Conservation (phyloP, 2,329 filamentous ascomycete species). For the Aspergillus melleus region DNA sequence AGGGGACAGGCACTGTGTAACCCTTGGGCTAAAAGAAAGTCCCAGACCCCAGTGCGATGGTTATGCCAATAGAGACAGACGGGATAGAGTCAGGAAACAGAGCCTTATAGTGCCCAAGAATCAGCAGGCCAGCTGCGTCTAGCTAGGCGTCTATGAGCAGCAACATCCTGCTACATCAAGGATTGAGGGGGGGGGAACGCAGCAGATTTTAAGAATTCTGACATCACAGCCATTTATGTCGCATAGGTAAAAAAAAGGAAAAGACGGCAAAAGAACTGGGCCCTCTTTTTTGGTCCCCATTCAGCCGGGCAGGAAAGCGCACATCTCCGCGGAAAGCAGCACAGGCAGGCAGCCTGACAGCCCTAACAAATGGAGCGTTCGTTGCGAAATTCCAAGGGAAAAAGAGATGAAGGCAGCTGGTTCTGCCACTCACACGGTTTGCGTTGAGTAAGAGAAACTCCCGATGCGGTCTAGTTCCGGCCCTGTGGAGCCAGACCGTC, state of each 20-base stretch:
- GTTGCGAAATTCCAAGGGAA: too few species aligned
- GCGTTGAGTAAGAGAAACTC: slow-evolving; percentile 39
- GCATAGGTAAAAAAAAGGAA: neutral
- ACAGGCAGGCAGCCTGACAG: neutral
- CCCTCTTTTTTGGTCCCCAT: neutral
- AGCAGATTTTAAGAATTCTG: neutral
- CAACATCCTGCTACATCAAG: neutral
- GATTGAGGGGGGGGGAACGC: neutral
- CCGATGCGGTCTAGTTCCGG: slow-evolving; percentile 28
- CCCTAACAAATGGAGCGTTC: neutral
- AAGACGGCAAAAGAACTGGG: neutral
- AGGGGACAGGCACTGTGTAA: neutral
- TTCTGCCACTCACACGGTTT: slow-evolving; percentile 35
- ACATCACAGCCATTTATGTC: neutral
- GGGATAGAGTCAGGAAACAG: too few species aligned
- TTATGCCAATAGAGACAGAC: neutral
- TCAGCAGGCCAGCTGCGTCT: neutral
- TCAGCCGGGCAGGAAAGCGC: neutral
- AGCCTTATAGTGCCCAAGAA: neutral
- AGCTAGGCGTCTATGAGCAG: neutral
- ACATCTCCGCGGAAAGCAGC: neutral
- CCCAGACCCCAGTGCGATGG: neutral
- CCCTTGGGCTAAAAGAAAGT: neutral
- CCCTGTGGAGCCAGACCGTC: neutral
- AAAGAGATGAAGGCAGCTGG: too few species aligned